Evolutionary conservation across 163 green algal species (phyloP).

Genomic region (Coccomyxa subellipsoidea): DNA sequence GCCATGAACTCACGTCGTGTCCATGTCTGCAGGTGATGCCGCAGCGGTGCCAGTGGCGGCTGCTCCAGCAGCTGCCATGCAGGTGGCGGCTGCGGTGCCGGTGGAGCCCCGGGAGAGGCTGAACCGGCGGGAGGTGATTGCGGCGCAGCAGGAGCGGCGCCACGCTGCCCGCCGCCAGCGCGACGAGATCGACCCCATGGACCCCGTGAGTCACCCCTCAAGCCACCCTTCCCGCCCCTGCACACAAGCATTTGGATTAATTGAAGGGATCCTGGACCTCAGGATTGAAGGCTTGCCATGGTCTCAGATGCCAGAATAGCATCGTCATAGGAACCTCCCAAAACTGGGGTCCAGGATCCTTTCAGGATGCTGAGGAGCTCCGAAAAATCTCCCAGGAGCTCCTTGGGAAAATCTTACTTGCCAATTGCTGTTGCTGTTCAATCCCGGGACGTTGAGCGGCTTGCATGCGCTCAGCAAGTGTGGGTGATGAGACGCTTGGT

Average conservation of each 20-base stretch:
- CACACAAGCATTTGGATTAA: not conserved
- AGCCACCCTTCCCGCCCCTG: not conserved
- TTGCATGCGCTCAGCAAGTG: too few relatives aligned
- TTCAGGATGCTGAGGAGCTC: too few relatives aligned
- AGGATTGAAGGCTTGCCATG: not conserved
- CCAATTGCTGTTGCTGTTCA: too few relatives aligned
- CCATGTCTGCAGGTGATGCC: not conserved
- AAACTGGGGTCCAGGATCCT: too few relatives aligned
- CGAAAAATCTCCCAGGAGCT: too few relatives aligned
- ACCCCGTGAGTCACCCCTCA: conserved; percentile 49
- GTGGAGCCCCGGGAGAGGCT: not conserved
- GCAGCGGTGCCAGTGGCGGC: not conserved
- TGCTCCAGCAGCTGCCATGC: not conserved
- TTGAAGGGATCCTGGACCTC: too few relatives aligned
- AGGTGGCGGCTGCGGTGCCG: not conserved
- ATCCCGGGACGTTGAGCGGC: too few relatives aligned
- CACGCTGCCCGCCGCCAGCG: conserved; percentile 1
- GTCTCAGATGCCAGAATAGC: too few relatives aligned
- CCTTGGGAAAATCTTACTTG: too few relatives aligned
- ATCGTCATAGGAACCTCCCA: too few relatives aligned
- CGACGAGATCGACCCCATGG: conserved; percentile 73
- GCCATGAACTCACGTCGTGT: too few relatives aligned
- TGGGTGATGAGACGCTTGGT: not conserved
- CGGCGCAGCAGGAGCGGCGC: conserved; percentile 9
- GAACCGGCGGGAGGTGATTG: not conserved